A percentile compares a stretch with the other conserved stretches of the same genome.
phyloP scores from a whole-genome alignment of 2,329 filamentous ascomycete genomes.

The Escovopsis weberi region DNA sequence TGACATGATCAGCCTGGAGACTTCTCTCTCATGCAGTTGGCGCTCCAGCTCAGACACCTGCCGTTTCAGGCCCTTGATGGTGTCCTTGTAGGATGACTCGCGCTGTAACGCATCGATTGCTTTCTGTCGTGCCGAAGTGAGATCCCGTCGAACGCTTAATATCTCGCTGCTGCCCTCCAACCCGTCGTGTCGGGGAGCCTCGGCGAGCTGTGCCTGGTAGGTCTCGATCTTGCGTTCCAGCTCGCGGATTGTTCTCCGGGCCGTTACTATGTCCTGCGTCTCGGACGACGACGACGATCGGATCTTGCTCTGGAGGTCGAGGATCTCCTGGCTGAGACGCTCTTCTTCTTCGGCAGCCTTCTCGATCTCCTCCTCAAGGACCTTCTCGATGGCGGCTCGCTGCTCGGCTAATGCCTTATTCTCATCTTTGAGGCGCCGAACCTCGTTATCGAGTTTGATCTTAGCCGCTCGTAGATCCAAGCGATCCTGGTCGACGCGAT shows the following conservation, averaged over 20 bases:
- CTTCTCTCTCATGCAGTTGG: conserved; percentile 49
- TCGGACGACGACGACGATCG: conserved; percentile 31
- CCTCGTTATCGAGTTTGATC: conserved; percentile 51
- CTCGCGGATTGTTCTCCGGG: conserved; percentile 48
- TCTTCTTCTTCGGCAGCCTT: conserved; percentile 52
- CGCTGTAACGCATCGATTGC: conserved; percentile 51
- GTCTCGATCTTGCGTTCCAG: conserved; percentile 48
- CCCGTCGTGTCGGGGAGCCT: conserved; percentile 18
- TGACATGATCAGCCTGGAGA: conserved; percentile 32
- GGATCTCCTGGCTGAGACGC: conserved; percentile 40
- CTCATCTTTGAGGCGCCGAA: conserved; percentile 50
- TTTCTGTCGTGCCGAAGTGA: conserved; percentile 49
- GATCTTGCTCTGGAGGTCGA: conserved; percentile 33
- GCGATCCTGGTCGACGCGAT: conserved; percentile 52
- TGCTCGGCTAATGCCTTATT: conserved; percentile 42
- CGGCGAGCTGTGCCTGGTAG: conserved; percentile 31
- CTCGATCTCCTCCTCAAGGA: conserved; percentile 51
- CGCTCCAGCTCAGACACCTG: conserved; percentile 53
- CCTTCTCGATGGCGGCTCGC: conserved; percentile 43
- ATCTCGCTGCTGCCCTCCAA: conserved; percentile 37
- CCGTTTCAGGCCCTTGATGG: conserved; percentile 47
- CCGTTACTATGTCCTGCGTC: conserved; percentile 39
- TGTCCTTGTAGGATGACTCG: conserved; percentile 49
- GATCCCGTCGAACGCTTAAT: conserved; percentile 45
- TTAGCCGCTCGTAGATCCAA: conserved; percentile 54